Evolutionary conservation across 495 filamentous ascomycete species (phyloP), one percentile per base, ranked within the genome.

Genomic region (Neurospora discreta): DNA sequence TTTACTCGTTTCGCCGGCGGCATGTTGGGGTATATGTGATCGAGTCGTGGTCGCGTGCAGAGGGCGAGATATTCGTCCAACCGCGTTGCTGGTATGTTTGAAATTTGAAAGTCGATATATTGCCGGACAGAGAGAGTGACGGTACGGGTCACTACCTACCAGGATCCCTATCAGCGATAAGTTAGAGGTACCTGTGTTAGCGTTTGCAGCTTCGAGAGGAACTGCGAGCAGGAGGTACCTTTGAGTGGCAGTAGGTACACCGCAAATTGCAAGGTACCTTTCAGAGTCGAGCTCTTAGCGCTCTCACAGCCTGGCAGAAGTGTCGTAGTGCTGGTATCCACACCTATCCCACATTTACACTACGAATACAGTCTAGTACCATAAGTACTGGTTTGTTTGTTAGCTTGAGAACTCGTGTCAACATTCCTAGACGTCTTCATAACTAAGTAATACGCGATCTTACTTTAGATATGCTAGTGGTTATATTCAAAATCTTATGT

Each of bases 1-100:
- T 83, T 85, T 70, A 84, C 75, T 75, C 83, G 79, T 74, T 86
- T 86, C 46, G 84, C 81, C 71, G 80, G 83, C 75, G 82, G 84
- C 84, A 86, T 86, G 23, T 71, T 77, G 69, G 72, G 41, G 38
- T 39, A 46, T 26, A 13, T 39, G 36, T 20, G 7, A 41, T 36
- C 18, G 15, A 44, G 71, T 60, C 74, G 74, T 69, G 71, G 70
- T 74, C 72, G 76, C 70, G 73, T 68, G 70, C 68, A 58, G 69
- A 42, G 71, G 39, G 71, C 69, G 52, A 65, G 52, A 65, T 33
- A 30, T 65, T 65, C 52, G 52, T 65, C 52, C 52, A 65, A 16
- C 52, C 52, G 52, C 52, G 52, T 65, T 65, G 52, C 52, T 65
- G 26, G 52, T 65, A 11, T 60, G 26, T 33, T 65, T 33, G 52